Evolutionary conservation across 2,329 filamentous ascomycete genomes (phyloP).

Genomic region (Neocatenulostroma microsporum): DNA sequence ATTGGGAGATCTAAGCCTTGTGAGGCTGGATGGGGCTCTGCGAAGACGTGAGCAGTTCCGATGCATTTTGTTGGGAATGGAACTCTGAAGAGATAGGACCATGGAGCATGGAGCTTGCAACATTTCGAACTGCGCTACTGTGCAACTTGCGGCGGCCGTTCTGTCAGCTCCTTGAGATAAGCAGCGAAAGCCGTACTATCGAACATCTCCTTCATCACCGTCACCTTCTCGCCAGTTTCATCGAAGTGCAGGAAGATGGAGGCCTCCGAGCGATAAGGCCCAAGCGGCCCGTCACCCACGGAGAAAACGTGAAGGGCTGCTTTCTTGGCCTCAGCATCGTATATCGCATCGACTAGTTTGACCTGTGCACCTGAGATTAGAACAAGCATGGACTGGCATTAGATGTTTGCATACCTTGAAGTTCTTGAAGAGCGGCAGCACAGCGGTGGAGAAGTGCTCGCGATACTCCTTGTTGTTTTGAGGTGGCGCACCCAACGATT

Average conservation of each 20-base stretch:
- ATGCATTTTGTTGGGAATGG: too few species aligned
- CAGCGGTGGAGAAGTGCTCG: background rate
- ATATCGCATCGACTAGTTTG: background rate
- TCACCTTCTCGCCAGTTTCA: background rate
- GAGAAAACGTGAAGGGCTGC: background rate
- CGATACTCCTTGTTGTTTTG: background rate
- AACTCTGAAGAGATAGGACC: too few species aligned
- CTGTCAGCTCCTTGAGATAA: too few species aligned
- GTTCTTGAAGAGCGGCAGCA: background rate
- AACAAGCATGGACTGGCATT: too few species aligned
- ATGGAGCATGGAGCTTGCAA: too few species aligned
- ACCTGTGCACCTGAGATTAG: too few species aligned
- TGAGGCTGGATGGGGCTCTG: too few species aligned
- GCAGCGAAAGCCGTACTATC: too few species aligned
- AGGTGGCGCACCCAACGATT: background rate
- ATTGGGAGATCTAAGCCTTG: too few species aligned
- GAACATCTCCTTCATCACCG: slow-evolving; percentile 1
- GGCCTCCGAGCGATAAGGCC: background rate
- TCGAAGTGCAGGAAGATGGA: background rate
- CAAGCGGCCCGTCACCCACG: background rate
- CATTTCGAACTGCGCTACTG: too few species aligned
- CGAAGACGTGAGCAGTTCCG: too few species aligned
- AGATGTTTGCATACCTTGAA: background rate
- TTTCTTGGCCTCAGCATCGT: slow-evolving; percentile 1
- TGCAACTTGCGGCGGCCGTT: too few species aligned